Evolutionary conservation across 2,329 filamentous ascomycete species (phyloP).

Genomic region (Fusarium sp.): DNA sequence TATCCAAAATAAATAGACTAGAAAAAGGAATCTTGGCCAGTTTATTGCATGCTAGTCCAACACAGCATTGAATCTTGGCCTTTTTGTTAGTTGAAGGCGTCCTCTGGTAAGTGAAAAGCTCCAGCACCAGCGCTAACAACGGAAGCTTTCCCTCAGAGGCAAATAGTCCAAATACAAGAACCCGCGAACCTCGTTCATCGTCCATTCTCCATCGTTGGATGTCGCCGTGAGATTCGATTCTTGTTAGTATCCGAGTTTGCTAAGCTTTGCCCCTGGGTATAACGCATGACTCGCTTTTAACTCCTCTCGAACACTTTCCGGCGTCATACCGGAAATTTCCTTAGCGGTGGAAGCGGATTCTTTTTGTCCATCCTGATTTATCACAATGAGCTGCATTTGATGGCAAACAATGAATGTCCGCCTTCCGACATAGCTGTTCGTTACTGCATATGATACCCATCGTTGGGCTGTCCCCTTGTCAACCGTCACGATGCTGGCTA

Average conservation of each 20-base stretch:
- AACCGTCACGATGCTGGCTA: conserved; percentile 18
- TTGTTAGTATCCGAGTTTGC: neutral
- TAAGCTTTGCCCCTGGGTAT: conserved; percentile 20
- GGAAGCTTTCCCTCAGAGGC: conserved; percentile 4
- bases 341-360: conserved; percentile 16
- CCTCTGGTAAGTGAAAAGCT: neutral
- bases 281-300: conserved; percentile 36
- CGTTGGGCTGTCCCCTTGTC: conserved; percentile 10
- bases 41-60: conserved; percentile 15
- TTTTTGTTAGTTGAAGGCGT: neutral
- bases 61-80: conserved; percentile 1
- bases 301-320: conserved; percentile 1
- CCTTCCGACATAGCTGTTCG: neutral
- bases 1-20: neutral
- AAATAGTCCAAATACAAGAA: conserved; percentile 1
- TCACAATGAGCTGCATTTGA: conserved; percentile 7
- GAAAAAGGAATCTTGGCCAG: conserved; percentile 15
- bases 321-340: conserved; percentile 36
- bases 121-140: conserved; percentile 22
- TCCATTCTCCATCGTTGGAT: neutral
- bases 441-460: neutral
- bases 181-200: conserved; percentile 11
- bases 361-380: conserved; percentile 30
- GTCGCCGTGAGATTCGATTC: conserved; percentile 6
- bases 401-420: neutral